These are phyloP conservation scores for Apium graveolens DNA, from an alignment of 129 eudicot genomes.

Conservation along the genomic window DNA sequence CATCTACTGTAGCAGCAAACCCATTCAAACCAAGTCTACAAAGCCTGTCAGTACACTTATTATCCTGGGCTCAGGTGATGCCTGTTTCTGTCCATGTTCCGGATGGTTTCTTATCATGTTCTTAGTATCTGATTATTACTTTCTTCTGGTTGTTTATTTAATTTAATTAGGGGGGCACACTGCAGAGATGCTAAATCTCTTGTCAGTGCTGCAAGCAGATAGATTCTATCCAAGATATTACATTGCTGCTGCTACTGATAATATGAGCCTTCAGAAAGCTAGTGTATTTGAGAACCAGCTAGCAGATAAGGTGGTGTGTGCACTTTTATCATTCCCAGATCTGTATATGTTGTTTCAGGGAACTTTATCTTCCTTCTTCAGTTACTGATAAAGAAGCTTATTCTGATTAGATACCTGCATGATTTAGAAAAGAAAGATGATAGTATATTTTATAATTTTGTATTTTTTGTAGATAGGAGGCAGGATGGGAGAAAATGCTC, in stretches of 20 bases:
- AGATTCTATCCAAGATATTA: constrained; percentile 41
- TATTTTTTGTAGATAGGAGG: constrained; percentile 30
- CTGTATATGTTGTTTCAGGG: neutral
- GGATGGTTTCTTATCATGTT: neutral
- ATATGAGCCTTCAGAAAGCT: constrained; percentile 61
- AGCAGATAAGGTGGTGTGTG: constrained; percentile 20
- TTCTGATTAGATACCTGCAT: neutral
- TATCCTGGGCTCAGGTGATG: constrained; percentile 87
- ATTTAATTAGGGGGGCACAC: constrained; percentile 33
- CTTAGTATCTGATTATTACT: neutral
- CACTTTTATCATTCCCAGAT: neutral
- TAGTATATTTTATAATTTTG: neutral
- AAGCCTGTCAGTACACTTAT: constrained; percentile 64
- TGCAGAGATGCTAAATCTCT: constrained; percentile 52
- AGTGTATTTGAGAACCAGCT: constrained; percentile 34
- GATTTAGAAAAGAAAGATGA: neutral
- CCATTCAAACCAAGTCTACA: constrained; percentile 23
- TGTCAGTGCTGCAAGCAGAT: constrained; percentile 31
- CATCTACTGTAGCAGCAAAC: constrained; percentile 50
- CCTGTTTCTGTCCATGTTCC: neutral
- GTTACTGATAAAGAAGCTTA: neutral
- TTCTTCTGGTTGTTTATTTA: neutral
- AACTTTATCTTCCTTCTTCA: neutral
- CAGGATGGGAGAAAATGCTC: constrained; percentile 25
- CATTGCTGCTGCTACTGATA: constrained; percentile 52